Evolutionary conservation across 148 eudicot species (phyloP).

Genomic region (Arbutus unedo): DNA sequence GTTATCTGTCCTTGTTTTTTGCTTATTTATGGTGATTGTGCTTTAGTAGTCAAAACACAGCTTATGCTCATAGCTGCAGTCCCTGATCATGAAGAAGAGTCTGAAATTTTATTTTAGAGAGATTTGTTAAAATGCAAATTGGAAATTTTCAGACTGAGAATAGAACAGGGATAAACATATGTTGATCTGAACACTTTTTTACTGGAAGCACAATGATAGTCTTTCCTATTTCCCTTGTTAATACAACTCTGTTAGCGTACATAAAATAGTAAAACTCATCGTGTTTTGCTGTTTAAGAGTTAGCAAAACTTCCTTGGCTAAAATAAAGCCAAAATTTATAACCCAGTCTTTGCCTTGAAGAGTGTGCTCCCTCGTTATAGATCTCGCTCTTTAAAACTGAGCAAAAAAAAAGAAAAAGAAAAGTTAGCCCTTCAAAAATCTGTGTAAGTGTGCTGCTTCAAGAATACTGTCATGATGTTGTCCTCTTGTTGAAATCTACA

Average conservation of each 20-base stretch:
- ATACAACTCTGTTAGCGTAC: too few species aligned
- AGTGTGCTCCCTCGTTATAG: not conserved
- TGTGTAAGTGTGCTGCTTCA: not conserved
- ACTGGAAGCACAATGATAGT: too few species aligned
- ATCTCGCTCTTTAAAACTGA: not conserved
- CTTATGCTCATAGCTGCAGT: not conserved
- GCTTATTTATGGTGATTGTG: conserved; percentile 1
- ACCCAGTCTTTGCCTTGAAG: not conserved
- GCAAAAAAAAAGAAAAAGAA: not conserved
- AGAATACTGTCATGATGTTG: conserved; percentile 7
- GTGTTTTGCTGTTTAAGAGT: too few species aligned
- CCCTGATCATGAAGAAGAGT: not conserved
- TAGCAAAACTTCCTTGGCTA: too few species aligned
- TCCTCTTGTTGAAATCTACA: conserved; percentile 30
- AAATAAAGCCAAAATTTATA: too few species aligned
- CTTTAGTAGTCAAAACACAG: not conserved
- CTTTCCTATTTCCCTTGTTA: too few species aligned
- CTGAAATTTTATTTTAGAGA: too few species aligned
- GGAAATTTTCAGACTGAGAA: too few species aligned
- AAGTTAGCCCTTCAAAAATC: not conserved
- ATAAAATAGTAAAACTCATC: too few species aligned
- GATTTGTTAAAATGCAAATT: too few species aligned
- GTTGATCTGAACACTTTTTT: too few species aligned
- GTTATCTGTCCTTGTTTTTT: not conserved
- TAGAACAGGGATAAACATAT: too few species aligned